Conservation (phyloP, 768 basidiomycete species). For the Mycena epipterygia region DNA sequence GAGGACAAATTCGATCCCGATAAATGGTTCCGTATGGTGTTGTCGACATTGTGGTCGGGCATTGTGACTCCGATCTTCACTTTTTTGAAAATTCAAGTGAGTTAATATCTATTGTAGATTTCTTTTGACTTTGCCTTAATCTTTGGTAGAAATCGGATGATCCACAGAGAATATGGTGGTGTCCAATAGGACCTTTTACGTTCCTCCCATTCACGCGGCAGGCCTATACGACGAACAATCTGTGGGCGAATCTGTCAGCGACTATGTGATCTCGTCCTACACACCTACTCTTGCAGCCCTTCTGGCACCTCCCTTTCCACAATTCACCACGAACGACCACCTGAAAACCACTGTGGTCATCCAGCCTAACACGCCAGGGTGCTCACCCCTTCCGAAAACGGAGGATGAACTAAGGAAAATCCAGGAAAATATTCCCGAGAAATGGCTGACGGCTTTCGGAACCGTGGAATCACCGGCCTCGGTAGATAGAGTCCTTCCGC, state of each 20-base stretch:
- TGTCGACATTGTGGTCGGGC: neutral
- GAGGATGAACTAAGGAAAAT: neutral
- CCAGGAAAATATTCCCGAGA: neutral
- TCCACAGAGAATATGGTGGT: constrained; percentile 34
- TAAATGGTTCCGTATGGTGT: neutral
- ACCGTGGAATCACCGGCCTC: neutral
- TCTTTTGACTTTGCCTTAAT: neutral
- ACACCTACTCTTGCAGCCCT: constrained; percentile 32
- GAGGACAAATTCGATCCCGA: neutral
- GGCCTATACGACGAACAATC: constrained; percentile 23
- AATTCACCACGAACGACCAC: neutral
- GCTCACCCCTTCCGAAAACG: neutral
- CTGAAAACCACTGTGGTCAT: neutral
- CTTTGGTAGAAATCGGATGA: constrained; percentile 5
- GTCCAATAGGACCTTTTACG: constrained; percentile 31
- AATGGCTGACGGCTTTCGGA: constrained; percentile 1
- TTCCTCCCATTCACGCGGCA: constrained; percentile 39
- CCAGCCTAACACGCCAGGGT: neutral
- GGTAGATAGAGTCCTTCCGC: neutral
- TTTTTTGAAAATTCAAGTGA: neutral
- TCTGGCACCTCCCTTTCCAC: neutral
- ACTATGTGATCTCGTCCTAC: constrained; percentile 39
- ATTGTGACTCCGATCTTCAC: neutral
- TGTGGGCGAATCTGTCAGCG: neutral
- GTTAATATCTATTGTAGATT: neutral